A percentile compares a stretch with the other conserved stretches of the same genome.
These are phyloP conservation scores for Fusarium nygamai DNA, from an alignment of 2,329 filamentous ascomycete species.

Conservation along the genomic window DNA sequence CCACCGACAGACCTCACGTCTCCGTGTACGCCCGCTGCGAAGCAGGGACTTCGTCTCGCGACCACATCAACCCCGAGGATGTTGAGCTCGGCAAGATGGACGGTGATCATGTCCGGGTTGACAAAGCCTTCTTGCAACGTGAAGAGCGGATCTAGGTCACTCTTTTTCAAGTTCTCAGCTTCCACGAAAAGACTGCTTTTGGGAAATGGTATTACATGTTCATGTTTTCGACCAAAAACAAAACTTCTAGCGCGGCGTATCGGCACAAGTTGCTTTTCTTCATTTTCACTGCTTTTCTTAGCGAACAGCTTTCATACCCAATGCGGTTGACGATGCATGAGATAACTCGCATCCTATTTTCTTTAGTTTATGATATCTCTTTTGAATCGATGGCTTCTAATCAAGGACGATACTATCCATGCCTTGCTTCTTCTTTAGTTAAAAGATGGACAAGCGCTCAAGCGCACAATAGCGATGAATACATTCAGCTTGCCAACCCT, in stretches of 20 bases:
- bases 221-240: slow-evolving; percentile 2
- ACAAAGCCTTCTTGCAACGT: slow-evolving; percentile 46
- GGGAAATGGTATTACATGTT: slow-evolving; percentile 11
- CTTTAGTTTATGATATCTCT: neutral
- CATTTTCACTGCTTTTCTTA: neutral
- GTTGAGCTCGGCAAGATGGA: slow-evolving; percentile 48
- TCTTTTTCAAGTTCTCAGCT: neutral
- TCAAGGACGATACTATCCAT: neutral
- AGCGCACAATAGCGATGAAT: slow-evolving; percentile 10
- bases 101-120: slow-evolving; percentile 42
- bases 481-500: neutral
- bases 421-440: slow-evolving; percentile 4
- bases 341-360: slow-evolving; percentile 21
- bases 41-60: slow-evolving; percentile 20
- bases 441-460: slow-evolving; percentile 22
- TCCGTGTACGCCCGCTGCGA: slow-evolving; percentile 43
- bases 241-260: slow-evolving; percentile 34
- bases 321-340: slow-evolving; percentile 9
- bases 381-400: neutral
- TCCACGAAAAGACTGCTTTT: slow-evolving; percentile 9
- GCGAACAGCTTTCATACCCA: slow-evolving; percentile 8
- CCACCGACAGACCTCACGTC: slow-evolving; percentile 25
- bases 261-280: slow-evolving; percentile 9
- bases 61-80: slow-evolving; percentile 42
- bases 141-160: slow-evolving; percentile 44